Percentiles rank a stretch among this genome's conserved stretches.
Conservation (phyloP, 257 asterid genomes). For the Lycium barbarum region DNA sequence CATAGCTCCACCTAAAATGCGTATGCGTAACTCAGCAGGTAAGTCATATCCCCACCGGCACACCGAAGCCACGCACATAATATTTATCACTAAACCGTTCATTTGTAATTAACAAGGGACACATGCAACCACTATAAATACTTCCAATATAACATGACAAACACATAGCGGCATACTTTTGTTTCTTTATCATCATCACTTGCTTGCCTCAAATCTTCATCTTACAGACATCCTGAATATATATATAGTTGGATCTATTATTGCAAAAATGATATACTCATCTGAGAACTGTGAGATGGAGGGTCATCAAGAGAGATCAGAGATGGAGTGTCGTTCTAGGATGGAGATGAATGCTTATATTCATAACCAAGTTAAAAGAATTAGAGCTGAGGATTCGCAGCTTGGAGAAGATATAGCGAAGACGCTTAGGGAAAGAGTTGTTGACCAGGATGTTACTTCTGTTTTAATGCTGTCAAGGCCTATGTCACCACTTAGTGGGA, state of each 20-base stretch:
- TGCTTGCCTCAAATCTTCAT: slow-evolving; percentile 16
- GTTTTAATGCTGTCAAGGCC: slow-evolving; percentile 21
- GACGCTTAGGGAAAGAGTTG: slow-evolving; percentile 6
- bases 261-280: not conserved
- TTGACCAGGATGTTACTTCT: slow-evolving; percentile 14
- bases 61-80: not conserved
- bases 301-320: too few species aligned
- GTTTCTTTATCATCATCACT: slow-evolving; percentile 8
- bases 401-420: slow-evolving; percentile 30
- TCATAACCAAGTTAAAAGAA: slow-evolving; percentile 27
- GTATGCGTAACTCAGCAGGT: slow-evolving; percentile 28
- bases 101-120: not conserved
- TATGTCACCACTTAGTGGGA: slow-evolving; percentile 27
- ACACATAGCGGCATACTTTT: slow-evolving; percentile 11
- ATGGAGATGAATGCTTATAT: slow-evolving; percentile 22
- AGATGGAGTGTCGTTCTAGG: not conserved
- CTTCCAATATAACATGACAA: slow-evolving; percentile 12
- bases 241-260: not conserved
- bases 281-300: too few species aligned
- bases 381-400: slow-evolving; percentile 28
- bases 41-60: slow-evolving; percentile 18
- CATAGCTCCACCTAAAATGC: slow-evolving; percentile 27
- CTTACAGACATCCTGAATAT: not conserved
- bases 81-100: not conserved
- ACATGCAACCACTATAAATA: slow-evolving; percentile 26